Conservation (phyloP, 805 yeast genomes). For the Candida stauntonica region DNA sequence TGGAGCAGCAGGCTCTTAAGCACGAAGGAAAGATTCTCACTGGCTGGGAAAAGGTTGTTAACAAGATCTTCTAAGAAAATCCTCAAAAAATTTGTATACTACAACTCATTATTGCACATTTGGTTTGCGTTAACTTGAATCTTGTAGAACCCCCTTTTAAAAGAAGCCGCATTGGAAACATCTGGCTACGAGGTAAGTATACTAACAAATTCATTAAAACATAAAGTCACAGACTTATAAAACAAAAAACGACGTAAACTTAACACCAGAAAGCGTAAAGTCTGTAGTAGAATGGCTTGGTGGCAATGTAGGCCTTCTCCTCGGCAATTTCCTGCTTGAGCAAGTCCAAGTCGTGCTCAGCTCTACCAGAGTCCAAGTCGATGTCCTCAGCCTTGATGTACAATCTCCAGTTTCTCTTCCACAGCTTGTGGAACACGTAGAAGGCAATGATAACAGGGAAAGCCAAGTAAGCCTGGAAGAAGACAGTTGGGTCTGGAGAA, state of each 20-base stretch:
- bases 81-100: too few species aligned
- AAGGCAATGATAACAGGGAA: conserved; percentile 36
- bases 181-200: too few species aligned
- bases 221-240: too few species aligned
- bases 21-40: too few species aligned
- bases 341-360: conserved; percentile 54
- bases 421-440: conserved; percentile 38
- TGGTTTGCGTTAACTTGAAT: too few species aligned
- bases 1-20: conserved; percentile 7
- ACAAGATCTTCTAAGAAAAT: too few species aligned
- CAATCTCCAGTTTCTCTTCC: conserved; percentile 37
- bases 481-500: conserved; percentile 26
- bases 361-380: conserved; percentile 61
- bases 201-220: too few species aligned
- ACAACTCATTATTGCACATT: too few species aligned
- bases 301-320: conserved; percentile 46
- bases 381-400: conserved; percentile 44
- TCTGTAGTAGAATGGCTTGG: conserved; percentile 44
- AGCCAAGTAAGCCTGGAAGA: conserved; percentile 39
- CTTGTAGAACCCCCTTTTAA: too few species aligned
- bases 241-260: too few species aligned
- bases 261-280: conserved; percentile 49
- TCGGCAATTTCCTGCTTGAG: conserved; percentile 52
- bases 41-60: too few species aligned
- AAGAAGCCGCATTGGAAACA: too few species aligned